Base-by-base conservation (phyloP, 192 early-diverging fungal genomes). In the Coemansia sp. region DNA sequence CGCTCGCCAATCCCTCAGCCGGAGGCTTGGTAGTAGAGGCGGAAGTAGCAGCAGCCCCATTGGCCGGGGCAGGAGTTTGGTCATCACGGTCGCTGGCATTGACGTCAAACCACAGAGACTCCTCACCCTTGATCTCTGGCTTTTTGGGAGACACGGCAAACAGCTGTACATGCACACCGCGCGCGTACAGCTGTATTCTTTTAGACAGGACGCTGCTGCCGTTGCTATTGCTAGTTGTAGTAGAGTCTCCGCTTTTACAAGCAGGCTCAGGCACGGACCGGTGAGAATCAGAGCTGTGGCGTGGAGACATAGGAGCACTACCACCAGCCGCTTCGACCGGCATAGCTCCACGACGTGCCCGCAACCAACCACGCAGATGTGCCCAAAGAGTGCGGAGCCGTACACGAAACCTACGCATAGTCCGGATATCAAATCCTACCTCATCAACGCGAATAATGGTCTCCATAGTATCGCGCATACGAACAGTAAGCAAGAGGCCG, bases 121-220 rank as follows among this genome's bases (percentile, higher is more conserved):
- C 72, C 6, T 56, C 61, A 23, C 34, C 58, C 13, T 50, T 39
- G 0, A 13, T 10, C n/a, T 53, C 56, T 5, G 63, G 10, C 34
- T 45, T 51, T 33, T 65, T 37, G 3, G 51, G 21, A 0, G 70
- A 36, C 18, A 59, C 51, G 0, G 51, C 71, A 21, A 71, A 65
- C 2, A 82, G 50, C 56, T 77, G 71, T 2, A 83, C 50, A 33
- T 73, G 74, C 4, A 83, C 71, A 2, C 80, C 80, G 20, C 71
- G 75, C 1, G 80, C 80, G 35, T 74, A 83, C 21, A 83, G 43
- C 65, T 77, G 74, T 23, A 83, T 59, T 21, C 80, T 65, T 62
- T 77, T 83, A 7, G 80, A 77, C 37, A 83, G 34, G 0, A 31
- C 26, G 31, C 36, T 35, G n/a, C 31, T 31, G 26, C 65, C 20